Conservation (phyloP, 2,329 filamentous ascomycete genomes). For the Cordyceps javanica region DNA sequence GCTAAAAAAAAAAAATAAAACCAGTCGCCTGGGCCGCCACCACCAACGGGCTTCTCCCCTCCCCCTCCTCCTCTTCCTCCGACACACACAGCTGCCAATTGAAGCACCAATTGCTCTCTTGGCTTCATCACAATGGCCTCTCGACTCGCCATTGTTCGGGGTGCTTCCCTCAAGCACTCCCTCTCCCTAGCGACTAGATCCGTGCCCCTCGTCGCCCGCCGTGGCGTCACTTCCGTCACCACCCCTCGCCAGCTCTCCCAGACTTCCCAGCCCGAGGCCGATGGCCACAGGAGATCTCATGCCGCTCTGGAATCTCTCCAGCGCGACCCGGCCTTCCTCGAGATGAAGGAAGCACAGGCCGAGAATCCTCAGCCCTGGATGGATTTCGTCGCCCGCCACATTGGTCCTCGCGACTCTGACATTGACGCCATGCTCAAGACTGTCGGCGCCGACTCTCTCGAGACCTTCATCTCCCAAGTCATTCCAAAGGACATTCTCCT, state of each 20-base stretch:
- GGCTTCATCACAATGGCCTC: conserved; percentile 21
- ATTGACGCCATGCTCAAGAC: conserved; percentile 72
- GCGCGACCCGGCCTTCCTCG: conserved; percentile 18
- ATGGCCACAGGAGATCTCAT: conserved; percentile 10
- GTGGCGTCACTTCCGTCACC: conserved; percentile 9
- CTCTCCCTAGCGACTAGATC: conserved; percentile 15
- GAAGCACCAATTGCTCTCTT: conserved; percentile 8
- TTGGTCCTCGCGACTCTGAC: conserved; percentile 69
- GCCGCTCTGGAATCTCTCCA: conserved; percentile 15
- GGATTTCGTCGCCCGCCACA: conserved; percentile 72
- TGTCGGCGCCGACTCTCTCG: conserved; percentile 64
- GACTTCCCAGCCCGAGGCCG: conserved; percentile 2
- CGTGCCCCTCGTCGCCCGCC: conserved; percentile 15
- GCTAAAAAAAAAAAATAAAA: background rate
- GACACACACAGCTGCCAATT: conserved; percentile 8
- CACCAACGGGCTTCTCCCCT: conserved; percentile 5
- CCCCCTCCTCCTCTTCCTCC: conserved; percentile 3
- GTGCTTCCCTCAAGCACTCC: conserved; percentile 18
- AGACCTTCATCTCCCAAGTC: conserved; percentile 80
- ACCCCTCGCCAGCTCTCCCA: conserved; percentile 15
- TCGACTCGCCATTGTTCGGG: conserved; percentile 21
- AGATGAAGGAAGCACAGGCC: conserved; percentile 19
- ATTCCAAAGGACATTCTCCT: conserved; percentile 69
- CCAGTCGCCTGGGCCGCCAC: background rate
- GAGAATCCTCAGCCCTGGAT: conserved; percentile 20